phyloP scores from a whole-genome alignment of 441 rosid species.

The Viola pubescens region DNA sequence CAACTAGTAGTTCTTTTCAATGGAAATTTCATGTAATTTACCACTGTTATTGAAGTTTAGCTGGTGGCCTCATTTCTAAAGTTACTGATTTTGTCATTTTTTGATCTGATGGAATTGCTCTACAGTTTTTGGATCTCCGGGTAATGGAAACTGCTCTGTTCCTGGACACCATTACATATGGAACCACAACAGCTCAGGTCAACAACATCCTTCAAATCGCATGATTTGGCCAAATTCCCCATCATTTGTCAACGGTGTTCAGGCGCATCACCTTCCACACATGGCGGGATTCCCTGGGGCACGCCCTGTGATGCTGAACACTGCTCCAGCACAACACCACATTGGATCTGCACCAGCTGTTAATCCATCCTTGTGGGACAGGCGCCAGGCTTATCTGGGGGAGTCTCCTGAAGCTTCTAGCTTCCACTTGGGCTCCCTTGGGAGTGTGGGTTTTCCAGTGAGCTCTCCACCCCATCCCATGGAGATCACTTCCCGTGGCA shows the following conservation, averaged over 20 bases:
- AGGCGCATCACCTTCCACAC: conserved; percentile 31
- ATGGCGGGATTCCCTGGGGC: conserved; percentile 43
- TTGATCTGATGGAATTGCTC: conserved; percentile 6
- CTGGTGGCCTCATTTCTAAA: conserved; percentile 4
- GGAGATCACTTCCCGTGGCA: conserved; percentile 40
- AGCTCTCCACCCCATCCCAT: conserved; percentile 40
- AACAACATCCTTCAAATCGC: conserved; percentile 29
- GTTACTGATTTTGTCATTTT: conserved; percentile 4
- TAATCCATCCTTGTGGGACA: conserved; percentile 56
- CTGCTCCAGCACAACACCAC: conserved; percentile 38
- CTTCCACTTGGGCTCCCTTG: conserved; percentile 50
- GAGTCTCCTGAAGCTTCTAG: conserved; percentile 47
- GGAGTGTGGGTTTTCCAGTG: conserved; percentile 40
- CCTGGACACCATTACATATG: conserved; percentile 45
- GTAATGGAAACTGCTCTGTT: conserved; percentile 34
- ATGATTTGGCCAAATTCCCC: conserved; percentile 60
- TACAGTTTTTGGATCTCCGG: conserved; percentile 50
- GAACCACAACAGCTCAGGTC: conserved; percentile 39
- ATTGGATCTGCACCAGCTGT: conserved; percentile 68
- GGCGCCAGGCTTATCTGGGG: conserved; percentile 38
- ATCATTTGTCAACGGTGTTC: conserved; percentile 40
- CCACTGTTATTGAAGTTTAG: background rate
- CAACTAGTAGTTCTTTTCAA: background rate
- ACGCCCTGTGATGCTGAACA: conserved; percentile 41
- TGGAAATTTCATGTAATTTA: background rate